Evolutionary conservation across 2,329 filamentous ascomycete species (phyloP), one percentile per base, ranked within the genome.

Genomic region (Penicillium glabrum): DNA sequence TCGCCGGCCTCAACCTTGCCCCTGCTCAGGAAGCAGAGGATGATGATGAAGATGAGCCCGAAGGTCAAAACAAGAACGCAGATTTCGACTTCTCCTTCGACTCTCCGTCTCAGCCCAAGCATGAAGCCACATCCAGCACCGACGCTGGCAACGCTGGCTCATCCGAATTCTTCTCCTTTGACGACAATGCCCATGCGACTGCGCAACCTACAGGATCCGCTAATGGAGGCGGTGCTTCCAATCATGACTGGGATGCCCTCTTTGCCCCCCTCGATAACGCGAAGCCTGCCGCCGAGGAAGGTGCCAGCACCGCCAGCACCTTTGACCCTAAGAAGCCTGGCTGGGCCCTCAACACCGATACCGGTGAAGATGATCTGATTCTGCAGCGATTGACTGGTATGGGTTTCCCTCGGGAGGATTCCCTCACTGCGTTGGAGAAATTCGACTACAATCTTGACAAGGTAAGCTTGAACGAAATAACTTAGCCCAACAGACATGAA

Each of bases 401-500:
- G 92, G 93, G 93, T 0, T 98, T 96, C 71, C 77, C 86, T 5
- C 83, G 93, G 29, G 79, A 81, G 8, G 86, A 90, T 50, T 89
- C 91, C 16, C 78, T 97, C 35, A 81, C 82, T 49, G 93, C 95
- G 24, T 78, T 98, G 71, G 93, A 98, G 80, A 93, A 93, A 74
- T 96, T 90, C 72, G 92, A 98, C 77, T 97, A 98, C 77, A 95
- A 97, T 74, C 83, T 97, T 72, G 92, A 96, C 76, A 91, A 90
- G 85, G 93, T 96, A 78, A 78, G 86, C 80, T 10, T 51, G 19
- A 44, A 39, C 9, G 11, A 19, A 13, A 14, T 46, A 21, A 27
- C 19, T 19, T n/a, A 6, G 24, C 23, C 5, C 9, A 23, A 23
- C 19, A 6, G 10, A 23, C 4, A 23, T 23, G 4, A 33, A 47